Percentiles rank a stretch among this genome's conserved stretches.
These are phyloP conservation scores for Malania oleifera DNA, from an alignment of 164 flowering plant genomes.

Conservation along the genomic window DNA sequence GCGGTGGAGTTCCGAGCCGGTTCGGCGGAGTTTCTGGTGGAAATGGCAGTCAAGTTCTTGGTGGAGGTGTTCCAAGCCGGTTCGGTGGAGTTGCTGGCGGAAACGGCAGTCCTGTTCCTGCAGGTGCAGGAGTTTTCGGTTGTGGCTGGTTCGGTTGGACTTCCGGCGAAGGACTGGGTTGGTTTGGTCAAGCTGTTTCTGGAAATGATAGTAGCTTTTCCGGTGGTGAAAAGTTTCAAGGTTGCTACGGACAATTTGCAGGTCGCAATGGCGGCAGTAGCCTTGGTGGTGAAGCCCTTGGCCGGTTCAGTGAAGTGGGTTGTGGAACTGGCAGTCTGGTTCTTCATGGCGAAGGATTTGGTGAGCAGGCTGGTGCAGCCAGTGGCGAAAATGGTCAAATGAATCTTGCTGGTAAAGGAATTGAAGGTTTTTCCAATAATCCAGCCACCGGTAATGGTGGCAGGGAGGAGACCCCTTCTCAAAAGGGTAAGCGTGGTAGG, in stretches of 20 bases:
- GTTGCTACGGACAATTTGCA: background rate
- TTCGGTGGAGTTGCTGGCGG: background rate
- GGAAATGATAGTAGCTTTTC: background rate
- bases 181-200: background rate
- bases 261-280: background rate
- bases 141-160: too few relatives aligned
- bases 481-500: background rate
- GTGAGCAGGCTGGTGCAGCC: background rate
- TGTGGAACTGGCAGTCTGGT: background rate
- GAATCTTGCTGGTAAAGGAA: background rate
- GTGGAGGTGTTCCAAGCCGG: background rate
- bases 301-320: background rate
- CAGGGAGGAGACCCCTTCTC: background rate
- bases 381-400: background rate
- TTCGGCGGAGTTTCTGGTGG: conserved; percentile 4
- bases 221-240: background rate
- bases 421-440: background rate
- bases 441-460: background rate
- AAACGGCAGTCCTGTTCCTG: background rate
- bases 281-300: background rate
- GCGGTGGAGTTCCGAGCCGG: conserved; percentile 3
- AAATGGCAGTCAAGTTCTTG: background rate
- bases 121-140: too few relatives aligned
- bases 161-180: too few relatives aligned
- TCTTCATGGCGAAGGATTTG: background rate